Evolutionary conservation across 2,329 filamentous ascomycete species (phyloP).

Genomic region (Colletotrichum eleusines): DNA sequence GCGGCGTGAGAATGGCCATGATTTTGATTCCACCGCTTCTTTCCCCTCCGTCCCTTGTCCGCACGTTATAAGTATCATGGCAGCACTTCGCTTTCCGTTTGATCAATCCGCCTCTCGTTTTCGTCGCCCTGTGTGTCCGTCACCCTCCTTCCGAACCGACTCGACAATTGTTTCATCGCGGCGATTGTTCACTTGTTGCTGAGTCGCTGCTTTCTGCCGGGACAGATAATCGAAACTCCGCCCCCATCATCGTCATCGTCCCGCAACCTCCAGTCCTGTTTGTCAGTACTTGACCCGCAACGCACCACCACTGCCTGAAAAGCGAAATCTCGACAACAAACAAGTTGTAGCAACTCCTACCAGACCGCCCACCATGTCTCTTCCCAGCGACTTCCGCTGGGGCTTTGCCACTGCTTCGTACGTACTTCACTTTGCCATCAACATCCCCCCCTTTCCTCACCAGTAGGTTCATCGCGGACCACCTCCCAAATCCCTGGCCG

Average conservation of each 20-base stretch:
- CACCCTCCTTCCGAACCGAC: constrained; percentile 8
- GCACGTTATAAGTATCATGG: constrained; percentile 36
- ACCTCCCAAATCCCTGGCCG: constrained; percentile 4
- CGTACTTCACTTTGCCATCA: constrained; percentile 47
- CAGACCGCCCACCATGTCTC: constrained; percentile 58
- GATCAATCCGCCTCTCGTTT: constrained; percentile 11
- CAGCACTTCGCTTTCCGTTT: constrained; percentile 19
- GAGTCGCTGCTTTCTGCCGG: constrained; percentile 23
- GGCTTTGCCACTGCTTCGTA: constrained; percentile 84
- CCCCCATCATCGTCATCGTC: background rate
- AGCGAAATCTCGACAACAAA: background rate
- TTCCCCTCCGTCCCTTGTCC: background rate
- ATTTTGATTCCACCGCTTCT: constrained; percentile 18
- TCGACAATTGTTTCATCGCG: background rate
- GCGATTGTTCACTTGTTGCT: background rate
- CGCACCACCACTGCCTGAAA: background rate
- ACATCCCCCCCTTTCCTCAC: constrained; percentile 13
- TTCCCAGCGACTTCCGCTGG: constrained; percentile 80
- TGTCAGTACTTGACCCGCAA: background rate
- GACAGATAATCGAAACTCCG: background rate
- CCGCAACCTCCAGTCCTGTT: background rate
- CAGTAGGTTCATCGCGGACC: background rate
- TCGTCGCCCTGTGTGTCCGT: constrained; percentile 6
- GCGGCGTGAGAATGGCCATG: constrained; percentile 1
- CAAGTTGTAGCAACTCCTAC: background rate